Evolutionary conservation across 2,329 filamentous ascomycete species (phyloP), one percentile per base, ranked within the genome.

Genomic region (Alternaria tenuissima): DNA sequence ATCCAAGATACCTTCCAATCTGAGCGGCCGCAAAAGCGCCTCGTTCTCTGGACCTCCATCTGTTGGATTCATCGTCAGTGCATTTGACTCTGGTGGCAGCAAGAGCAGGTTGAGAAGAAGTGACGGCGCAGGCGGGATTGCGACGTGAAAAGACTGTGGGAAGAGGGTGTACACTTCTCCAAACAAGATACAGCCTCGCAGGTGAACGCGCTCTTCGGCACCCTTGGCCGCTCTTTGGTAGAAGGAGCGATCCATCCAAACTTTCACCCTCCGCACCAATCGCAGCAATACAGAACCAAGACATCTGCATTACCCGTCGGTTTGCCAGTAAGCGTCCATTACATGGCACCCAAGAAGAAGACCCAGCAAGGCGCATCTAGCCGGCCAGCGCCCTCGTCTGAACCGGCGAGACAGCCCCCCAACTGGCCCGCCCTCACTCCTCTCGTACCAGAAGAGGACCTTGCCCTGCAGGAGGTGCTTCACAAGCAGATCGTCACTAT

Each of bases 391-490:
- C 20, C 41, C 46, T 32, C 43, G 18, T 53, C 26, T 5, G 58
- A 53, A 22, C 32, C 61, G 47, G 38, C 54, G 34, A 62, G 62
- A 22, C 60, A 54, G 39, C 57, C 82, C 34, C 85, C 86, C 48
- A 82, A 89, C 71, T 94, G 92, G 92, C 92, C 92, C 36, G 79
- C 82, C 22, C 88, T 96, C 75, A 86, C 85, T 64, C 91, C 92
- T 16, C 78, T 88, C 9, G 79, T 93, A 43, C 89, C 91, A 46
- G 80, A 90, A 44, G 81, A 85, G 47, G 85, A 90, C 67, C 87
- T 96, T 14, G 73, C 77, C 7, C 83, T 92, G 28, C 82, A 88
- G 32, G 81, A 86, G 20, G 65, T 88, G 12, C 75, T 89, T n/a
- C 76, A 81, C 0, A 82, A 86, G 62, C 93, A 93, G 73, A 91